Evolutionary conservation across 805 yeast genomes (phyloP).

Genomic region (Blastobotrys terrestris): DNA sequence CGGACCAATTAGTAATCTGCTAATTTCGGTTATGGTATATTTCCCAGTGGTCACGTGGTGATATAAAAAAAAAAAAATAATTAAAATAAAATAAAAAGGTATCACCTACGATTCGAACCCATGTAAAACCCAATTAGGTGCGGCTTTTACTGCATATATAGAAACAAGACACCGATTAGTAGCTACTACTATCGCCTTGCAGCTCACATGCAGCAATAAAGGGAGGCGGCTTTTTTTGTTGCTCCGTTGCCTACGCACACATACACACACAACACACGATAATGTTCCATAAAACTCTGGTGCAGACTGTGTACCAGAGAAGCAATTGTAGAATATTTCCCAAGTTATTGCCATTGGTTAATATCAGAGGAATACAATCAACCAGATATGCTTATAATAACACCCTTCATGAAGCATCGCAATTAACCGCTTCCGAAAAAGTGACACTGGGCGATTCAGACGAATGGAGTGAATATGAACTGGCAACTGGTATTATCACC

Average conservation of each 20-base stretch:
- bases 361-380: not conserved
- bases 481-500: conserved; percentile 25
- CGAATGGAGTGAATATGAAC: conserved; percentile 6
- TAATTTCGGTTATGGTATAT: not conserved
- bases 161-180: too few species aligned
- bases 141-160: too few species aligned
- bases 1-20: not conserved
- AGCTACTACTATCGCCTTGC: too few species aligned
- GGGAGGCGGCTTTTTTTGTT: too few species aligned
- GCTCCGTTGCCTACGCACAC: not conserved
- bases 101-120: not conserved
- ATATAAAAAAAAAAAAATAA: not conserved
- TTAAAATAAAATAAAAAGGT: too few species aligned
- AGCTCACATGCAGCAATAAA: not conserved
- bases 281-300: not conserved
- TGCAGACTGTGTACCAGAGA: not conserved
- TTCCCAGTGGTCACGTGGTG: not conserved
- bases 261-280: not conserved
- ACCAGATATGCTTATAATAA: not conserved
- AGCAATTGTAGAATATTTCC: not conserved
- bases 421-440: not conserved
- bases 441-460: not conserved
- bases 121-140: not conserved
- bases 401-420: not conserved
- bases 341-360: not conserved